phyloP scores from a whole-genome alignment of 371 early-diverging fungal genomes.

The Funneliformis caledonium region DNA sequence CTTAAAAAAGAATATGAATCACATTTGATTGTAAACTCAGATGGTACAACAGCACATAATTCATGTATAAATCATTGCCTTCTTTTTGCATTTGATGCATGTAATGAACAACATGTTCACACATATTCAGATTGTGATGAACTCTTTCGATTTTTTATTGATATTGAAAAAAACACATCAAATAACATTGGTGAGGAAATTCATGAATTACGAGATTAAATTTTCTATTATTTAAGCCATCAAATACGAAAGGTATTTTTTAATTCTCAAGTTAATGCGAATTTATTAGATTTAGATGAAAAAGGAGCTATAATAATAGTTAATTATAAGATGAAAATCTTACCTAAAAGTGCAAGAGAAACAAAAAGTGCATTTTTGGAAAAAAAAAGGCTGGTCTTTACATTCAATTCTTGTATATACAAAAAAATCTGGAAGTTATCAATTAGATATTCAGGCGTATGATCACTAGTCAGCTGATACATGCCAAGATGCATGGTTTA shows the following conservation, averaged over 20 bases:
- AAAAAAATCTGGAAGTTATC: background rate
- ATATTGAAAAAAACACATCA: too few species aligned
- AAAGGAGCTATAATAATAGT: background rate
- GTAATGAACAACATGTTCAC: too few species aligned
- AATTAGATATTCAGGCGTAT: background rate
- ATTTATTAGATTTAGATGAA: background rate
- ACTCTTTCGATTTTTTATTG: too few species aligned
- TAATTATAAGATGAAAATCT: background rate
- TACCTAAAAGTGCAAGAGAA: background rate
- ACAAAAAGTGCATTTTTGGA: background rate
- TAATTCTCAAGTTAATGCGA: too few species aligned
- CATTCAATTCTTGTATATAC: background rate
- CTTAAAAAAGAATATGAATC: too few species aligned
- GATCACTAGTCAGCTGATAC: background rate
- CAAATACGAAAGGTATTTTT: background rate
- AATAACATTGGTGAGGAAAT: too few species aligned
- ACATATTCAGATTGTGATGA: too few species aligned
- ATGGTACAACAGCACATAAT: too few species aligned
- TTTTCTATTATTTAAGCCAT: background rate
- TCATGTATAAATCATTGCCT: too few species aligned
- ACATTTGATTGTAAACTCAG: too few species aligned
- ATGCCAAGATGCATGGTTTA: background rate
- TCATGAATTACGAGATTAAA: too few species aligned
- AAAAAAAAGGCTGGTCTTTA: background rate
- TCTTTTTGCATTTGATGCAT: too few species aligned